These are phyloP conservation scores for Rhododendron griersonianum DNA, from an alignment of 148 eudicot genomes.

Conservation along the genomic window DNA sequence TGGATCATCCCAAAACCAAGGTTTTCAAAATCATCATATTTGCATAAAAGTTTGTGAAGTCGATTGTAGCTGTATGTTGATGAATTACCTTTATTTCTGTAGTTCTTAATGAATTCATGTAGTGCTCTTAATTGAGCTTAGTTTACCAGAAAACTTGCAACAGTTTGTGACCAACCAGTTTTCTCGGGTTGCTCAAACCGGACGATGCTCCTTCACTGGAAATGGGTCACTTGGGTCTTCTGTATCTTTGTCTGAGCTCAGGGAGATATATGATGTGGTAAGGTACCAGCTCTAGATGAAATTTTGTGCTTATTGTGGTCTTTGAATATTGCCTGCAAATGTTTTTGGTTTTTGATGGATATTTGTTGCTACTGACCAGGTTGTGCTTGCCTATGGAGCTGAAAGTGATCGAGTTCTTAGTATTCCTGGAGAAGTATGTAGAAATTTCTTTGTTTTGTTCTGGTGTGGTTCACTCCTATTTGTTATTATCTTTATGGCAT, in stretches of 20 bases:
- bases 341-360: background rate
- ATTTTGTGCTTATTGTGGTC: background rate
- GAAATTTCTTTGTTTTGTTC: background rate
- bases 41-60: background rate
- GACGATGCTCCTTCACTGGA: slow-evolving; percentile 70
- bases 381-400: slow-evolving; percentile 96
- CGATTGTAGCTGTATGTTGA: background rate
- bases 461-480: background rate
- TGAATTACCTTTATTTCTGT: slow-evolving; percentile 1
- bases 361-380: slow-evolving; percentile 35
- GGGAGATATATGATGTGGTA: slow-evolving; percentile 81
- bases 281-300: slow-evolving; percentile 23
- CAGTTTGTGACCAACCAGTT: slow-evolving; percentile 90
- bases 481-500: background rate
- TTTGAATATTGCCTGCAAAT: background rate
- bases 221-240: slow-evolving; percentile 85
- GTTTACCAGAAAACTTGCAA: slow-evolving; percentile 52
- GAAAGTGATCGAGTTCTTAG: slow-evolving; percentile 87
- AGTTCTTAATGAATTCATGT: background rate
- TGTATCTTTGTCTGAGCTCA: slow-evolving; percentile 74
- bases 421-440: slow-evolving; percentile 78
- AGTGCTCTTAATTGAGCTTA: slow-evolving; percentile 34
- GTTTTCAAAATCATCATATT: slow-evolving; percentile 19
- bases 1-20: slow-evolving; percentile 97
- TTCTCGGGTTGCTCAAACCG: slow-evolving; percentile 72